Evolutionary conservation across 2,329 filamentous ascomycete genomes (phyloP), one percentile per base, ranked within the genome.

Genomic region (Mariannaea sp.): DNA sequence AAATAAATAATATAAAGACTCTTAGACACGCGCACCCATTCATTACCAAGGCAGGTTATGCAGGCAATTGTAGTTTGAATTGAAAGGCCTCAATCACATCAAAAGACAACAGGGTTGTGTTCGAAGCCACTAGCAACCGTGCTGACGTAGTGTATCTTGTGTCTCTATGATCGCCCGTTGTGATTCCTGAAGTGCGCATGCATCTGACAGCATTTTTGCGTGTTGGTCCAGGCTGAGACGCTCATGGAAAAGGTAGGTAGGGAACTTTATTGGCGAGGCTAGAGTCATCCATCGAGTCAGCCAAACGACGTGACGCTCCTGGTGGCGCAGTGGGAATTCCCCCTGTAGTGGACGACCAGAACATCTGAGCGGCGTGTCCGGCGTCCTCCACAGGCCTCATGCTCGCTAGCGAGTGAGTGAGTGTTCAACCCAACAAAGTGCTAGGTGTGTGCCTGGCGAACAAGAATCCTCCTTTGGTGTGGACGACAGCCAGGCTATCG

Each of bases 301-400:
- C 39, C 32, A 53, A 44, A 49, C n/a, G 42, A 42, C 38, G 45
- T 48, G 39, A 53, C 51, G 41, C 55, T 30, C 47, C 42, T 48
- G 49, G 61, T 65, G 63, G 63, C 61, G 61, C 56, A 60, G 45
- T 56, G 22, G 53, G 44, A 50, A 53, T 54, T 42, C 53, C 55
- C 62, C 59, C 62, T 64, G 59, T 53, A 55, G 56, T 48, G 47
- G 53, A 49, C 42, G 53, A 65, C 60, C 62, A 65, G 55, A 53
- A 48, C 50, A 57, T 36, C 46, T 61, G 38, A 64, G 53, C 52
- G 41, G 49, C 35, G 46, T 38, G 27, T 17, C 33, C 46, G 49
- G 50, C 56, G 45, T 36, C 33, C 41, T 45, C 49, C 53, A 55
- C 32, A 47, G 44, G 50, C 55, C 49, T 55, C 43, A 33, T 46